These are phyloP conservation scores for Phlegmacium glaucopus DNA, from an alignment of 768 basidiomycete species.

Conservation along the genomic window DNA sequence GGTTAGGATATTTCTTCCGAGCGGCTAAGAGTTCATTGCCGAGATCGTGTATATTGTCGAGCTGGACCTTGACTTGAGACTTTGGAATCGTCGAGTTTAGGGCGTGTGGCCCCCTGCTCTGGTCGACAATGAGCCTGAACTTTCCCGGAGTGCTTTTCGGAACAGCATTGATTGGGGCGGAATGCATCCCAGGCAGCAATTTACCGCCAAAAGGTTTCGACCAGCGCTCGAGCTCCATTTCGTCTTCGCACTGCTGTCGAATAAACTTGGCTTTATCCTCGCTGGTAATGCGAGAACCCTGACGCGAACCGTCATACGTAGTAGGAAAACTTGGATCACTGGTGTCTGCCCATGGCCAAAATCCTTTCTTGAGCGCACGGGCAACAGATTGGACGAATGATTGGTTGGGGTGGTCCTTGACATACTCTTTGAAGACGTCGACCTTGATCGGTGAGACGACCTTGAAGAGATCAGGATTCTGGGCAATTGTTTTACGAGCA, in stretches of 20 bases:
- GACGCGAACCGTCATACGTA: constrained; percentile 20
- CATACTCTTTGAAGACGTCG: constrained; percentile 21
- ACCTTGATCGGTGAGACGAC: constrained; percentile 34
- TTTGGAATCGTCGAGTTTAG: constrained; percentile 35
- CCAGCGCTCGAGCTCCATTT: constrained; percentile 20
- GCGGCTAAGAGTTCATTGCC: constrained; percentile 18
- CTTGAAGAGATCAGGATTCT: constrained; percentile 32
- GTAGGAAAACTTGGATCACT: constrained; percentile 14
- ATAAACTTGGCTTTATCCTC: constrained; percentile 22
- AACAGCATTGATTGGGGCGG: constrained; percentile 34
- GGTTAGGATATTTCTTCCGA: constrained; percentile 6
- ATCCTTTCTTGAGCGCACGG: constrained; percentile 30
- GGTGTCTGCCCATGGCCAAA: constrained; percentile 41
- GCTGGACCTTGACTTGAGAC: constrained; percentile 16
- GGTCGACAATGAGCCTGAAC: constrained; percentile 35
- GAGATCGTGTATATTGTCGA: constrained; percentile 33
- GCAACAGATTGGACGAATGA: constrained; percentile 32
- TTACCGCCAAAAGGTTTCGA: constrained; percentile 29
- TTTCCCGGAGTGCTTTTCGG: constrained; percentile 33
- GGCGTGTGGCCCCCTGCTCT: constrained; percentile 28
- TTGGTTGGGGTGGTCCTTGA: constrained; percentile 34
- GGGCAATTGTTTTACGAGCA: constrained; percentile 13
- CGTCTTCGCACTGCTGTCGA: constrained; percentile 21
- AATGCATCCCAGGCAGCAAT: constrained; percentile 42
- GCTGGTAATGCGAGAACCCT: constrained; percentile 10